Percentiles rank a stretch among this genome's conserved stretches.
These are phyloP conservation scores for Paraconiothyrium sp. DNA, from an alignment of 2,329 filamentous ascomycete species.

Conservation along the genomic window DNA sequence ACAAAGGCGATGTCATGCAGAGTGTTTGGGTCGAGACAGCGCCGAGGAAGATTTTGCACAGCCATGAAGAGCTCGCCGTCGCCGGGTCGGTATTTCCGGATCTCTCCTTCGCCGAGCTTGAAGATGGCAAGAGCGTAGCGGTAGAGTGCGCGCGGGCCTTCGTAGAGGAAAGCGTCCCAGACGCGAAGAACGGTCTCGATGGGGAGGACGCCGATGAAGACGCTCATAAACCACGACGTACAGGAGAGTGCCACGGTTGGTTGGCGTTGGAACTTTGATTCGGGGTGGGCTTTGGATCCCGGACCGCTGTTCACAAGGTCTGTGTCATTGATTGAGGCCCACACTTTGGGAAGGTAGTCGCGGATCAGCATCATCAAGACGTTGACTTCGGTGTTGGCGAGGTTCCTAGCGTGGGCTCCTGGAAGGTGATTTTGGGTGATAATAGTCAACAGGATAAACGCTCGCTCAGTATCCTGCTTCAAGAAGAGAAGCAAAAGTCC, in stretches of 20 bases:
- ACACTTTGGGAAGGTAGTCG: constrained; percentile 83
- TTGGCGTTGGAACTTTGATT: constrained; percentile 61
- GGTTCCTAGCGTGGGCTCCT: constrained; percentile 87
- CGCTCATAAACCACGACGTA: constrained; percentile 98
- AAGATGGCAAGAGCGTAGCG: constrained; percentile 91
- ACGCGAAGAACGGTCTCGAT: constrained; percentile 91
- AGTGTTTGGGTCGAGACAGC: constrained; percentile 80
- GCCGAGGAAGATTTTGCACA: constrained; percentile 85
- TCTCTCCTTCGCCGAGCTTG: constrained; percentile 84
- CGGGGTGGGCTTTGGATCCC: constrained; percentile 45
- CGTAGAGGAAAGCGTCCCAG: constrained; percentile 96
- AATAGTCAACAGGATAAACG: constrained; percentile 92
- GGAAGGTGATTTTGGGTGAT: constrained; percentile 89
- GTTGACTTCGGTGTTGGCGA: constrained; percentile 93
- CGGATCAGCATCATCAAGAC: constrained; percentile 89
- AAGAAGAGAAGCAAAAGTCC: constrained; percentile 90
- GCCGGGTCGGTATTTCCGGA: constrained; percentile 76
- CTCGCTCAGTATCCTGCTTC: constrained; percentile 81
- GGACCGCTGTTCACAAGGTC: constrained; percentile 57
- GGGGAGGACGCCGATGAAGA: constrained; percentile 91
- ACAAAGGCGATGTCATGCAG: constrained; percentile 86
- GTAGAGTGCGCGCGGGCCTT: constrained; percentile 93
- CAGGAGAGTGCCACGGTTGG: constrained; percentile 92
- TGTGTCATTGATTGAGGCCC: constrained; percentile 86
- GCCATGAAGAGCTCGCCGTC: constrained; percentile 97